Conservation (phyloP, 352 stramenopile genomes). For the Phytophthora pini region DNA sequence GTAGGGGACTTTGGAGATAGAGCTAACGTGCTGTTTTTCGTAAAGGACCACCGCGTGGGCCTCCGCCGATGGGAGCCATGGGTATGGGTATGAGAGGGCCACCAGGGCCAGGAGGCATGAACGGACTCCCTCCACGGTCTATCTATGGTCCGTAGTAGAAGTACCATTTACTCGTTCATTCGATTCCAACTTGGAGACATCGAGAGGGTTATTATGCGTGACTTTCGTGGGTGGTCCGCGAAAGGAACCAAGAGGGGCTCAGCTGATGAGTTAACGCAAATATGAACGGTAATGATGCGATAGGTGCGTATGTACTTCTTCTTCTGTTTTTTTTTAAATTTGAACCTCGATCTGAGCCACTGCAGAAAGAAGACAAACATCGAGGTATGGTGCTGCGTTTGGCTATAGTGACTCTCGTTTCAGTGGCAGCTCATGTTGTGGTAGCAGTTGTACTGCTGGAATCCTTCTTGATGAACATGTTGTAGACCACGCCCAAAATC, state of each 20-base stretch:
- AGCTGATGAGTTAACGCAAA: constrained; percentile 33
- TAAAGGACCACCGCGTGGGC: constrained; percentile 59
- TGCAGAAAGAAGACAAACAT: constrained; percentile 25
- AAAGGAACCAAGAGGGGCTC: constrained; percentile 5
- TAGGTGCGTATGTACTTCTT: constrained; percentile 38
- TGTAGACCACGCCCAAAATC: constrained; percentile 86
- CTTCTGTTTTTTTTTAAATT: constrained; percentile 13
- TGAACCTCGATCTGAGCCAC: constrained; percentile 23
- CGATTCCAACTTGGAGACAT: background rate
- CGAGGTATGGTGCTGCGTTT: constrained; percentile 6
- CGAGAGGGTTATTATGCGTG: too few species aligned
- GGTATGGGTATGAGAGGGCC: constrained; percentile 44
- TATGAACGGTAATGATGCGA: constrained; percentile 30
- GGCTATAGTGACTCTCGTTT: background rate
- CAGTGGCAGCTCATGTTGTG: constrained; percentile 30
- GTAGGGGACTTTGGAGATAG: background rate
- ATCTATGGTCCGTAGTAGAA: constrained; percentile 79
- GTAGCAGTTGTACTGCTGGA: constrained; percentile 27
- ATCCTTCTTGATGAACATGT: constrained; percentile 89
- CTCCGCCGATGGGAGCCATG: constrained; percentile 40
- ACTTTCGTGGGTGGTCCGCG: too few species aligned
- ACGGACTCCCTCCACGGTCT: constrained; percentile 53
- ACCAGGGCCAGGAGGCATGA: constrained; percentile 33
- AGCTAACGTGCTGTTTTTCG: background rate
- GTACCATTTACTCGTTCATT: constrained; percentile 1